These are phyloP conservation scores for Rhodotorula diobovata DNA, from an alignment of 768 basidiomycete species.

Conservation along the genomic window DNA sequence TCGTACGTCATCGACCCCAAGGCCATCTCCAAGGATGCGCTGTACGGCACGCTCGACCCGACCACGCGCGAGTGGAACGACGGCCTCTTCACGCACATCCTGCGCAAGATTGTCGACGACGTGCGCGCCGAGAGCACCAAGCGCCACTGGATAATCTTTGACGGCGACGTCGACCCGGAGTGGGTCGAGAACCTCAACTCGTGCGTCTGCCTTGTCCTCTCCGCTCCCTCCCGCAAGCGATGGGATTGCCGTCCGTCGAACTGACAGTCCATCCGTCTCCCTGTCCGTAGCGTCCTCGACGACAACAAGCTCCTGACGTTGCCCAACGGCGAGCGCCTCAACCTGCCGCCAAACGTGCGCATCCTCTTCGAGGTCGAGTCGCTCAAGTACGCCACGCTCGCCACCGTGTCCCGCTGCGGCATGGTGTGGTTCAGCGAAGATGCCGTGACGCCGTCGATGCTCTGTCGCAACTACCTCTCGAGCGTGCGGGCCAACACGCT, in stretches of 20 bases:
- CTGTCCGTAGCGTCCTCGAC: slow-evolving; percentile 75
- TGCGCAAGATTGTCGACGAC: slow-evolving; percentile 96
- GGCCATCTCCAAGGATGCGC: slow-evolving; percentile 95
- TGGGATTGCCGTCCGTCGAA: too few species aligned
- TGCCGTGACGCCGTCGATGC: slow-evolving; percentile 83
- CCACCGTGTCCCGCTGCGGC: slow-evolving; percentile 98
- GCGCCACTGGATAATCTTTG: slow-evolving; percentile 98
- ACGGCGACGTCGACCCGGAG: slow-evolving; percentile 98
- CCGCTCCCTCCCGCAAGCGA: neutral
- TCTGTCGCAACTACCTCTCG: slow-evolving; percentile 80
- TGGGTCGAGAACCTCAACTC: slow-evolving; percentile 99
- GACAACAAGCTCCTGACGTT: slow-evolving; percentile 96
- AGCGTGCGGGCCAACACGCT: slow-evolving; percentile 69
- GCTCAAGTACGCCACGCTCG: slow-evolving; percentile 90
- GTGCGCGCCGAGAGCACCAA: slow-evolving; percentile 95
- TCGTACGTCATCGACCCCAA: slow-evolving; percentile 98
- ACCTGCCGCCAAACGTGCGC: slow-evolving; percentile 90
- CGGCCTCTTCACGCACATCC: slow-evolving; percentile 92
- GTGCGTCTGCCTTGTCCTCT: slow-evolving; percentile 50
- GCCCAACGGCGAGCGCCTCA: slow-evolving; percentile 96
- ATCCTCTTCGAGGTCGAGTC: slow-evolving; percentile 99
- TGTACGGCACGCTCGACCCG: slow-evolving; percentile 93
- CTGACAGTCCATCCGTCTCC: neutral
- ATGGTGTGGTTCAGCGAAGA: slow-evolving; percentile 99
- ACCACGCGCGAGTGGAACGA: slow-evolving; percentile 99